Base-by-base conservation (phyloP, 2,329 filamentous ascomycete genomes). In the Cytospora leucostoma region DNA sequence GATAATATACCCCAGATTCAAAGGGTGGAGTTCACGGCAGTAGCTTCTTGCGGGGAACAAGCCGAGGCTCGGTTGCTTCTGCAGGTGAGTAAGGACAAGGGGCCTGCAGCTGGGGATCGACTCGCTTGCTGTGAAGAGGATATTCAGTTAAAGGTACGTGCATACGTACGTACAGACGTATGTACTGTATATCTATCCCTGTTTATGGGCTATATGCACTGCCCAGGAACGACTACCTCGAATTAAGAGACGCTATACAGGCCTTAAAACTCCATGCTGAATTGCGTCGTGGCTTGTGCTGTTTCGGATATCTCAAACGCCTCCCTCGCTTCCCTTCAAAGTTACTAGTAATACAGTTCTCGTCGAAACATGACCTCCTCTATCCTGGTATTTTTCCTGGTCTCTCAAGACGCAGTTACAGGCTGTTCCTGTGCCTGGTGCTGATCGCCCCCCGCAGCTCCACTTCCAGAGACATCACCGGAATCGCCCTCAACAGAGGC, bases 21-120 rank as follows among this genome's bases (percentile, higher is more conserved):
- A 33, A 32, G 17, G 37, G 59, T 49, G 52, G 51, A 54, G 51
- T 47, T 4, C 32, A 55, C 21, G 17, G 53, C 44, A 40, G 7
- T 65, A 34, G 56, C 55, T 38, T 38, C 59, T 58, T 65, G 63
- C 59, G 63, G 63, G 63, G 63, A 62, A 54, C 51, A 38, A 49
- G 56, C 63, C 63, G 63, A 65, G 63, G 63, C 51, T 65, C 63
- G 59, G 63, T 56, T 62, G 44, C 38, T 21, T 34, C 38, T 55
- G 40, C 51, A 38, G 32, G 58, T 52, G 13, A 37, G 10, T 50
- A 61, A 38, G 51, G 51, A 53, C 35, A 38, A 38, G 19, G 51
- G 50, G 27, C 35, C 21, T 47, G 44, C 44, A 47, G 19, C 44
- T 21, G 44, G 44, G 21, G 44, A 47, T 47, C 44, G 44, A 21